Base-by-base conservation (phyloP, 352 stramenopile species). In the Peronospora belbahrii region DNA sequence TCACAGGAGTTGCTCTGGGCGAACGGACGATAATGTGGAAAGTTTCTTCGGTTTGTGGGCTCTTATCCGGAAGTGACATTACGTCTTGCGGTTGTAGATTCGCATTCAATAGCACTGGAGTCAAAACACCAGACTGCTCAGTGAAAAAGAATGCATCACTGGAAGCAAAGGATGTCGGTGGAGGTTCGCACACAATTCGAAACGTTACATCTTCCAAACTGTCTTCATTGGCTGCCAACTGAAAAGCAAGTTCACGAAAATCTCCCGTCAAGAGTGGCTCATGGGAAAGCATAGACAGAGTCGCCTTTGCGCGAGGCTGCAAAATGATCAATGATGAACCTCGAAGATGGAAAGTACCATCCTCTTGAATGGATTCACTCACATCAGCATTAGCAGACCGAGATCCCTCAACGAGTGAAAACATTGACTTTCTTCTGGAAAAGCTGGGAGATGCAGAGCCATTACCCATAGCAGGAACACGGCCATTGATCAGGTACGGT, bases 401-500 rank as follows among this genome's bases (percentile, higher is more conserved):
- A 36, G 38, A 30, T n/a, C 50, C 48, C 35, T 62, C 55, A 24
- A 56, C 52, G 2, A 62, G 45, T 2, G 75, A 90, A 35, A 89
- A 88, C 67, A 86, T 88, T 1, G 81, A 77, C 37, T 87, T 85
- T 37, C 73, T 65, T 10, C 79, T 73, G 24, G 77, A 79, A 54
- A 94, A 94, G 37, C 79, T 91, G 0, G 82, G 82, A 9, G 82
- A 94, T 14, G 77, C 82, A 8, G 77, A 78, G 2, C 82, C 82
- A 53, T 83, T 82, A 18, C 82, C 79, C 82, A 94, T 94, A n/a
- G 79, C 69, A 10, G 82, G 82, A 1, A 91, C 70, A 15, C 77
- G 72, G 0, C 77, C 79, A 44, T 81, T 65, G 2, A 70, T 35
- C 17, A 85, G 46, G 57, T 77, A 77, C 17, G 67, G 67, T 28